These are phyloP conservation scores for Fusarium annulatum DNA, from an alignment of 2,329 filamentous ascomycete genomes.

Conservation along the genomic window DNA sequence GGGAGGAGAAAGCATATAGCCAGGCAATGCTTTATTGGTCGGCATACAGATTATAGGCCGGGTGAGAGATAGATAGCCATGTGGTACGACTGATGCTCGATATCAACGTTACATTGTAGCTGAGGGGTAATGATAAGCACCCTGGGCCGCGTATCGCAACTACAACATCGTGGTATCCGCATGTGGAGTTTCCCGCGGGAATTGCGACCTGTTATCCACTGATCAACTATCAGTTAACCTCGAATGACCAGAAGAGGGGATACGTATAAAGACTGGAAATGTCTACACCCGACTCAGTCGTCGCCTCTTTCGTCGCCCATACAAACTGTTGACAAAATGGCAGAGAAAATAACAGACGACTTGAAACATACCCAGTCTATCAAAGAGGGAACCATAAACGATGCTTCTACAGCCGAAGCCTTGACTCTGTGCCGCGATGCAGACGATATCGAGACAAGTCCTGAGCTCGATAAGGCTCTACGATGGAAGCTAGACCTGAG, in stretches of 20 bases:
- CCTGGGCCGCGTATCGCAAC: background rate
- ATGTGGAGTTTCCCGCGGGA: background rate
- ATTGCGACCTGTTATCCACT: background rate
- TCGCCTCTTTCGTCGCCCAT: fast-evolving
- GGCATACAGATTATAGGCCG: background rate
- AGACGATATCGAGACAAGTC: background rate
- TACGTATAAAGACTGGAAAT: background rate
- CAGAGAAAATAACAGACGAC: background rate
- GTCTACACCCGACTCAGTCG: fast-evolving
- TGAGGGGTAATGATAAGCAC: background rate
- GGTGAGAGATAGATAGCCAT: too few species aligned
- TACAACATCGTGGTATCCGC: background rate
- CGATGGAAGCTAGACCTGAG: slow-evolving; percentile 5
- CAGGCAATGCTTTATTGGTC: fast-evolving
- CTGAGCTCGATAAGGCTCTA: background rate
- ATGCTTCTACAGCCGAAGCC: background rate
- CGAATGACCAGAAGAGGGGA: fast-evolving
- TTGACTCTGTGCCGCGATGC: background rate
- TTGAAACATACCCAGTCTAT: background rate
- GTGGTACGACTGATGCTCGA: background rate
- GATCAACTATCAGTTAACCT: background rate
- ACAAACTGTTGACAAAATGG: background rate
- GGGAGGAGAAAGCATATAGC: fast-evolving
- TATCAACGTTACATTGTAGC: background rate
- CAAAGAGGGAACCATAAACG: background rate